Evolutionary conservation across 106 monocot species (phyloP).

Genomic region (Gastrodia elata): DNA sequence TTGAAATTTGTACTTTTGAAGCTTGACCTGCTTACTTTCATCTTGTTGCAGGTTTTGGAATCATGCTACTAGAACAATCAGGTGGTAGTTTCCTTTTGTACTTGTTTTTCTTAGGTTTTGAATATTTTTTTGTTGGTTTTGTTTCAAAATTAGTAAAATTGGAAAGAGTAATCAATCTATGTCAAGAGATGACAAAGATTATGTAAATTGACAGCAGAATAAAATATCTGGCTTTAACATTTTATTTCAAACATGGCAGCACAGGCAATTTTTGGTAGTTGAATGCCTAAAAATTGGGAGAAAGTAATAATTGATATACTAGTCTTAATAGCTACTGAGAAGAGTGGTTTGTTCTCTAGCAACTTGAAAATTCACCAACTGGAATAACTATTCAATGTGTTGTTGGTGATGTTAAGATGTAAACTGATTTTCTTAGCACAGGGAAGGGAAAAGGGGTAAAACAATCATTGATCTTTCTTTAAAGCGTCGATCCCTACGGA

Average conservation of each 20-base stretch:
- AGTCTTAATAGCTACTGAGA: neutral
- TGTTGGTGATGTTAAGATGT: neutral
- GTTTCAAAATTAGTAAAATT: neutral
- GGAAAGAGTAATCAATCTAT: too few relatives aligned
- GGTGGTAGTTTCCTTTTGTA: neutral
- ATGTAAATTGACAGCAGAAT: neutral
- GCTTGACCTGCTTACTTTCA: neutral
- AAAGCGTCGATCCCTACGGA: neutral
- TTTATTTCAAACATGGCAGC: neutral
- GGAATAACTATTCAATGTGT: neutral
- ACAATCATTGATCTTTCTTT: neutral
- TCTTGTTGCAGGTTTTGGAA: neutral
- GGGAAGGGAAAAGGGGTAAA: neutral
- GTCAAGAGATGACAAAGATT: neutral
- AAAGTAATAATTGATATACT: neutral
- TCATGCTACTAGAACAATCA: neutral
- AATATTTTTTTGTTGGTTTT: neutral
- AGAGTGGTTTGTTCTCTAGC: neutral
- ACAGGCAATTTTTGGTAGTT: neutral
- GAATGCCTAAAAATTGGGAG: neutral
- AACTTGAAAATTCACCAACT: neutral
- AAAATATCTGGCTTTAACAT: neutral
- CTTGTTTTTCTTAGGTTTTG: neutral
- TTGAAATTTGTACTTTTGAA: neutral
- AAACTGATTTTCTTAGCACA: neutral